Conservation (phyloP, 2,329 filamentous ascomycete genomes). For the Pseudogymnoascus sp. region DNA sequence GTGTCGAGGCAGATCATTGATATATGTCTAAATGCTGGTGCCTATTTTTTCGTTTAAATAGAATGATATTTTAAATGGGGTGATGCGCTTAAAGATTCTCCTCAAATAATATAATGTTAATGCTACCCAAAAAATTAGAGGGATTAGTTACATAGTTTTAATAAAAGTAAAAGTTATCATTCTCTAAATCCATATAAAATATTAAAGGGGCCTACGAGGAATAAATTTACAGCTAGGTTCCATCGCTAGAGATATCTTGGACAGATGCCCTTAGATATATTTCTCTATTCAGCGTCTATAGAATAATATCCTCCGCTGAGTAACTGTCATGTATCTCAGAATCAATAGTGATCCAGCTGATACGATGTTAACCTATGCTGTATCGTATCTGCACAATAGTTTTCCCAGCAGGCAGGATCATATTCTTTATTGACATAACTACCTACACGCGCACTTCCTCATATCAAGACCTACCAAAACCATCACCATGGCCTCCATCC, state of each 20-base stretch:
- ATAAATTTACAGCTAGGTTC: not conserved
- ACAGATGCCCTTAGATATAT: not conserved
- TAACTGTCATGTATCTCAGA: not conserved
- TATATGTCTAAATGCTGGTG: not conserved
- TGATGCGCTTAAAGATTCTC: not conserved
- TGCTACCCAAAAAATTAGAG: not conserved
- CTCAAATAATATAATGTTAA: not conserved
- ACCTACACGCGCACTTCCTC: not conserved
- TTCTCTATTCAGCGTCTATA: not conserved
- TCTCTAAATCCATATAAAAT: not conserved
- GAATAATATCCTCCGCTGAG: not conserved
- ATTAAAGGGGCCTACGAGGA: not conserved
- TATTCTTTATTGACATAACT: not conserved
- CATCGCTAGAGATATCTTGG: not conserved
- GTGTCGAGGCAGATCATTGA: not conserved
- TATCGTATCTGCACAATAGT: not conserved
- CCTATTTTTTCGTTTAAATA: not conserved
- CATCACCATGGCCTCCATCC: not conserved
- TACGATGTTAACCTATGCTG: not conserved
- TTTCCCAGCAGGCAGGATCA: not conserved
- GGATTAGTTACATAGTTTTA: not conserved
- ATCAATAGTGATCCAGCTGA: not conserved
- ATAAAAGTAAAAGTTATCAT: not conserved
- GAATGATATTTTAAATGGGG: not conserved
- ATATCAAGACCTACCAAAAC: not conserved